Percentiles rank a stretch among this genome's conserved stretches.
Evolutionary conservation across 768 basidiomycete genomes (phyloP).

Genomic region (Leucosporidium scottii): DNA sequence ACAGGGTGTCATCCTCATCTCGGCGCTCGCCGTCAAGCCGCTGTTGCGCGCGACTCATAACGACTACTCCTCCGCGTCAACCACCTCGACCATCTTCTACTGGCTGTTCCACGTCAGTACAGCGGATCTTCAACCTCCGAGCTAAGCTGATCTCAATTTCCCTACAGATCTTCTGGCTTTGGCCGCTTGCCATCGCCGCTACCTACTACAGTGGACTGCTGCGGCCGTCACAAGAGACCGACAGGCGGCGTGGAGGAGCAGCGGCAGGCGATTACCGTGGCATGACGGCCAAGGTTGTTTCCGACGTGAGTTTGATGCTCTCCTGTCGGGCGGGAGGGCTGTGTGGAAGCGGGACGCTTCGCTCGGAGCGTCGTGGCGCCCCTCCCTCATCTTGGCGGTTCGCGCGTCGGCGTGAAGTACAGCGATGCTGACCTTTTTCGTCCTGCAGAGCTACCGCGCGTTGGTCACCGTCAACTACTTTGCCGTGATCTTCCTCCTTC

Average conservation of each 20-base stretch:
- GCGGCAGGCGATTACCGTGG: constrained; percentile 7
- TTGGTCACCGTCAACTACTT: constrained; percentile 77
- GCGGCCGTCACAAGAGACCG: constrained; percentile 19
- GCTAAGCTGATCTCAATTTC: neutral
- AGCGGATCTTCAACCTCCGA: too few relatives aligned
- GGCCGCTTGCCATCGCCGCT: constrained; percentile 66
- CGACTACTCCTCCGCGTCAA: constrained; percentile 14
- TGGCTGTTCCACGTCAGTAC: constrained; percentile 30
- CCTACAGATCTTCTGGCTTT: constrained; percentile 68
- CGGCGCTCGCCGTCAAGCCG: constrained; percentile 35
- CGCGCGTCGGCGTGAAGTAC: too few relatives aligned
- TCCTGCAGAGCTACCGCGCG: constrained; percentile 51
- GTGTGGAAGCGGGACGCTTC: constrained; percentile 43
- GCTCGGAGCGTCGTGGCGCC: neutral
- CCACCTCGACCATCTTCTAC: constrained; percentile 26
- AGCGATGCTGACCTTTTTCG: neutral
- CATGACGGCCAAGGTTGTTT: constrained; percentile 13
- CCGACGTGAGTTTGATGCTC: constrained; percentile 14
- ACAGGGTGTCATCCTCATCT: constrained; percentile 34
- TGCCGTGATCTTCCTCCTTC: constrained; percentile 58
- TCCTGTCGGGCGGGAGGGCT: neutral
- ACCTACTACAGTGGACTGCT: constrained; percentile 64
- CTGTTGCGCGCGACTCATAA: constrained; percentile 22
- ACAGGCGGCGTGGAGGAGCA: constrained; percentile 8
- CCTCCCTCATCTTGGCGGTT: neutral